phyloP scores from a whole-genome alignment of 2,329 filamentous ascomycete species.

The Fusarium sp. region DNA sequence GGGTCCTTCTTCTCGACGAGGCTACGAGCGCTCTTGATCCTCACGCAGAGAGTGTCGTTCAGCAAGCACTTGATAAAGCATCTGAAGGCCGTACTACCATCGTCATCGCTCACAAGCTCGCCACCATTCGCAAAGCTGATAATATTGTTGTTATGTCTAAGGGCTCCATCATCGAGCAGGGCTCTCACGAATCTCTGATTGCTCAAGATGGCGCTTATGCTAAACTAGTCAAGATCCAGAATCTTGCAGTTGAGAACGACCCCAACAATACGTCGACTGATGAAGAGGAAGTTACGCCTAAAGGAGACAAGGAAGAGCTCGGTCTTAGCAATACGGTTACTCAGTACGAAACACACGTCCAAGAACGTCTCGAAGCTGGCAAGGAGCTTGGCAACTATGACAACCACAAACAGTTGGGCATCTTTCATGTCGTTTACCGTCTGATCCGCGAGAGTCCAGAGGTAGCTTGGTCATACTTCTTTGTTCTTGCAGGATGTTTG shows the following conservation, averaged over 20 bases:
- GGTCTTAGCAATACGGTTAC: conserved; percentile 49
- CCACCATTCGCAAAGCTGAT: conserved; percentile 50
- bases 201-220: conserved; percentile 61
- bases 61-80: conserved; percentile 65
- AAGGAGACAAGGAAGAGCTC: conserved; percentile 33
- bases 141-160: conserved; percentile 50
- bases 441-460: conserved; percentile 56
- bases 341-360: conserved; percentile 48
- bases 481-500: conserved; percentile 49
- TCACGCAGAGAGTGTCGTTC: conserved; percentile 61
- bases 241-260: conserved; percentile 48
- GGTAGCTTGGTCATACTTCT: conserved; percentile 52
- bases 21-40: conserved; percentile 69
- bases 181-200: conserved; percentile 64
- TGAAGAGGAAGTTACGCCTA: conserved; percentile 39
- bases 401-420: conserved; percentile 49
- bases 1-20: conserved; percentile 74
- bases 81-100: conserved; percentile 71
- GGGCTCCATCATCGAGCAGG: conserved; percentile 46
- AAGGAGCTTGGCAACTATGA: conserved; percentile 55
- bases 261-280: conserved; percentile 41
- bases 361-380: conserved; percentile 49
- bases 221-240: conserved; percentile 61
- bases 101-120: conserved; percentile 71
- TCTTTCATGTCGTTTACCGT: conserved; percentile 49